Evolutionary conservation across 345 rosid species (phyloP).

Genomic region (Gossypium rotundifolium): DNA sequence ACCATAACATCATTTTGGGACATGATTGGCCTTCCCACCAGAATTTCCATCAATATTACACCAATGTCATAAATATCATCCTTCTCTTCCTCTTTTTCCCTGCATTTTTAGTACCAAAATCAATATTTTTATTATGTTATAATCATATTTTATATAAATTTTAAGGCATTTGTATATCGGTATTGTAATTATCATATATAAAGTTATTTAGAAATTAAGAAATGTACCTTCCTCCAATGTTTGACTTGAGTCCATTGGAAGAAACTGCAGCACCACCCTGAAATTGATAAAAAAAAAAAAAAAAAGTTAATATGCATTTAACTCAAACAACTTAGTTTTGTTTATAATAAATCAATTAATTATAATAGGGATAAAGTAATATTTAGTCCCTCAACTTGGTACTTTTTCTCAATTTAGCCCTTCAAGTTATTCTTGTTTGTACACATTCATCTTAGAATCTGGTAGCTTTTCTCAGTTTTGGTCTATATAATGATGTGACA

Average conservation of each 20-base stretch:
- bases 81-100: slow-evolving; percentile 27
- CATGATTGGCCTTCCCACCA: slow-evolving; percentile 44
- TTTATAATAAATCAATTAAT: too few relatives aligned
- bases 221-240: slow-evolving; percentile 19
- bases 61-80: slow-evolving; percentile 49
- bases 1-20: slow-evolving; percentile 31
- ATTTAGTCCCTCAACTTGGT: too few relatives aligned
- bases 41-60: slow-evolving; percentile 51
- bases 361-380: too few relatives aligned
- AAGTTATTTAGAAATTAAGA: not conserved
- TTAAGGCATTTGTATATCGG: not conserved
- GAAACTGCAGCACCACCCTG: slow-evolving; percentile 25
- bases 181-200: too few relatives aligned
- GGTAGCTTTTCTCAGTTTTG: too few relatives aligned
- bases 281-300: not conserved
- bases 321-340: not conserved
- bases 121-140: not conserved
- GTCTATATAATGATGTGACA: too few relatives aligned
- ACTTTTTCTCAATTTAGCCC: too few relatives aligned
- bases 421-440: too few relatives aligned
- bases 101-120: slow-evolving; percentile 8
- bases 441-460: too few relatives aligned
- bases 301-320: not conserved
- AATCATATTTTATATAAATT: not conserved
- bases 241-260: slow-evolving; percentile 22